Base-by-base conservation (phyloP, 306 rosid genomes). In the Canavalia gladiata region DNA sequence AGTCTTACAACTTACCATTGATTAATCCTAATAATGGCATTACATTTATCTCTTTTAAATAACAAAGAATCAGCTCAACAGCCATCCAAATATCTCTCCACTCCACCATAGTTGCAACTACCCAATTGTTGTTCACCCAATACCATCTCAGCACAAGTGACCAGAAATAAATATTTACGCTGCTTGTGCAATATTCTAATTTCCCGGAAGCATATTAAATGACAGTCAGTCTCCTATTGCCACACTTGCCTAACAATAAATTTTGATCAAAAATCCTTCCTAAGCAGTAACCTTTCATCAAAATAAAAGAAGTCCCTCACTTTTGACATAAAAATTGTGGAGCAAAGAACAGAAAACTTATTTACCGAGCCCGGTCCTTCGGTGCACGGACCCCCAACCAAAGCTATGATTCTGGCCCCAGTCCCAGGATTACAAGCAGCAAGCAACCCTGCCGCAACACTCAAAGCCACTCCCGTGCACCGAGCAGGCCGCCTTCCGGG, bases 361-460 rank as follows among this genome's bases (percentile, higher is more conserved):
- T 5, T 84, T 94, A 94, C 98, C 95, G 92, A 85, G 82, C 98
- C 98, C 0, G 98, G 98, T 78, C 98, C 98, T 78, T 94, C 98
- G 0, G 98, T 92, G 87, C 98, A 94, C 1, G 98, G 98, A 54
- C 98, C 98, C 12, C 97, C 98, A 82, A 94, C 98, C 87, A 94
- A 84, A 68, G 97, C 94, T 5, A 94, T 80, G 80, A 94, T 94
- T 54, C 92, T 87, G 33, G 95, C 98, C 58, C 98, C 95, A 35
- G 98, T 94, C 28, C 97, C 95, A 12, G 93, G 88, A 74, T 82
- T 64, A 84, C 95, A 92, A 70, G 97, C 97, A 80, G 91, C 92
- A 49, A 94, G 90, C 95, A 94, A 86, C 6, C 98, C 90, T 0
- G 92, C 86, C 0, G 97, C 94, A 45, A 94, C 95, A 65, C 91